phyloP scores from a whole-genome alignment of 805 yeast genomes.

The Teunomyces cretensis region DNA sequence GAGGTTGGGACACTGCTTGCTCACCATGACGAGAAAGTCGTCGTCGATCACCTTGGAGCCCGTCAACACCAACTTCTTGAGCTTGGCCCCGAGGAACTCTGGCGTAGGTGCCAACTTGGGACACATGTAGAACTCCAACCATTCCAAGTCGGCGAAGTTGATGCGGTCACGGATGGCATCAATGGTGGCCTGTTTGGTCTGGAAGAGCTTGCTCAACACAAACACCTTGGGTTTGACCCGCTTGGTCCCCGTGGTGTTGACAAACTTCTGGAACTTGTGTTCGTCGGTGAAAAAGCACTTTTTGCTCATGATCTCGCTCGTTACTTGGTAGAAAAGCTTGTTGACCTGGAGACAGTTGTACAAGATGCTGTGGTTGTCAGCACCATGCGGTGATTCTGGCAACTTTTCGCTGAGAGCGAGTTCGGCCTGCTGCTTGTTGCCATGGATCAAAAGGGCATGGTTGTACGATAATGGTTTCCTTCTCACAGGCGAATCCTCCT shows the following conservation, averaged over 20 bases:
- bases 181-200: slow-evolving; percentile 53
- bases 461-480: slow-evolving; percentile 67
- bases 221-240: slow-evolving; percentile 41
- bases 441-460: slow-evolving; percentile 69
- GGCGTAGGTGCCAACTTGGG: slow-evolving; percentile 61
- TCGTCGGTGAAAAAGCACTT: slow-evolving; percentile 56
- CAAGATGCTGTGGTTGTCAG: slow-evolving; percentile 28
- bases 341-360: slow-evolving; percentile 69
- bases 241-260: slow-evolving; percentile 2
- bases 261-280: slow-evolving; percentile 42
- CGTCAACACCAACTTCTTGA: slow-evolving; percentile 58
- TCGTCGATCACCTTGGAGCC: slow-evolving; percentile 70
- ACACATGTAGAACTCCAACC: slow-evolving; percentile 83
- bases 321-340: slow-evolving; percentile 58
- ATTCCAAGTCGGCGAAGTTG: slow-evolving; percentile 51
- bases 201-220: slow-evolving; percentile 64
- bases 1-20: slow-evolving; percentile 57
- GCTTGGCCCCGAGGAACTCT: slow-evolving; percentile 23
- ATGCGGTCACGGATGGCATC: slow-evolving; percentile 43
- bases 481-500: slow-evolving; percentile 57
- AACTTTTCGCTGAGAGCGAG: slow-evolving; percentile 39
- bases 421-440: slow-evolving; percentile 48
- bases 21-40: slow-evolving; percentile 49
- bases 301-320: slow-evolving; percentile 54
- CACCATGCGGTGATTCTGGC: slow-evolving; percentile 5